A percentile compares a stretch with the other conserved stretches of the same genome.
Conservation (phyloP, 1,284 basidiomycete genomes). For the Cryptococcus sp. region DNA sequence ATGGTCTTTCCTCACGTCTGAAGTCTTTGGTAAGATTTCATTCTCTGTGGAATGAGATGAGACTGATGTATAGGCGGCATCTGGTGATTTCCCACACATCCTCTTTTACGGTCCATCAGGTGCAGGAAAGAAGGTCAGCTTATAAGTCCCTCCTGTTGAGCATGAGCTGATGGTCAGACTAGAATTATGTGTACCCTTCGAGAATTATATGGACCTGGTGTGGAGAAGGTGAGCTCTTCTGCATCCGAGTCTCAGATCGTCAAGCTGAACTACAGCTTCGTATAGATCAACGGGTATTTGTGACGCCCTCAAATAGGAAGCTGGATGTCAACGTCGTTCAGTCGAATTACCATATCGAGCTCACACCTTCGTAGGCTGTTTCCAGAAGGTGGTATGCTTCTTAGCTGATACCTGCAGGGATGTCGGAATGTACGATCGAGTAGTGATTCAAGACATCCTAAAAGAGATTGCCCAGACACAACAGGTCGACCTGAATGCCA, state of each 20-base stretch:
- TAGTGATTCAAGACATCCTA: conserved; percentile 93
- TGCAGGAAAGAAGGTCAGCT: conserved; percentile 78
- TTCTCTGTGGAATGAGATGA: conserved; percentile 4
- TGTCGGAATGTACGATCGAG: conserved; percentile 90
- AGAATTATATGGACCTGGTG: conserved; percentile 86
- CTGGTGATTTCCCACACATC: conserved; percentile 95
- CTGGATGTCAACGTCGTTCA: conserved; percentile 96
- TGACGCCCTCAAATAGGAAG: conserved; percentile 91
- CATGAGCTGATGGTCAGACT: conserved; percentile 52
- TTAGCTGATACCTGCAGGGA: conserved; percentile 57
- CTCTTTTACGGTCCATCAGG: conserved; percentile 97
- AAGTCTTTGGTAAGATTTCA: conserved; percentile 63
- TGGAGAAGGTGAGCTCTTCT: conserved; percentile 68
- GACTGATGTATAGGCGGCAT: conserved; percentile 58
- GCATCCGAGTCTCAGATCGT: background rate
- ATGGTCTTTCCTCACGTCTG: conserved; percentile 71
- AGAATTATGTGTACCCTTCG: conserved; percentile 83
- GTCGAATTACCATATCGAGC: conserved; percentile 95
- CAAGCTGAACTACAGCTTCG: conserved; percentile 62
- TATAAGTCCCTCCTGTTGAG: background rate
- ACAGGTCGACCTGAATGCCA: conserved; percentile 92
- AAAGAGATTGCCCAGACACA: conserved; percentile 99
- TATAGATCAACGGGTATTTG: conserved; percentile 95
- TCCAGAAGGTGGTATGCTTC: background rate
- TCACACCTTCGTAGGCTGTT: conserved; percentile 76